These are phyloP conservation scores for Serendipita sp. DNA, from an alignment of 768 basidiomycete genomes.

Conservation along the genomic window DNA sequence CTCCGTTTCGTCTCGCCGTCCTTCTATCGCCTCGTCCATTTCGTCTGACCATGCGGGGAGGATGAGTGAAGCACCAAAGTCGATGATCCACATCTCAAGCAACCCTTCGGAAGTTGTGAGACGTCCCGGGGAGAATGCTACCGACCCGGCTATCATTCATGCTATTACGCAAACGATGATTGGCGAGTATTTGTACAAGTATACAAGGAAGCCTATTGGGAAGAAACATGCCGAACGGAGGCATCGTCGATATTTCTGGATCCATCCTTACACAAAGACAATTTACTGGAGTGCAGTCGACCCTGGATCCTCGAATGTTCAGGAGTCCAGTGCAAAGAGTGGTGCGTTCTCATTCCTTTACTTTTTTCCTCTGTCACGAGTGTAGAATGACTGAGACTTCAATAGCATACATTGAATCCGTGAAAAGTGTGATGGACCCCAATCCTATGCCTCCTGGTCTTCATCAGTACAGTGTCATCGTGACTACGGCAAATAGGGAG, in stretches of 20 bases:
- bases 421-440: conserved; percentile 81
- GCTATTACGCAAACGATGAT: conserved; percentile 99
- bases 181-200: conserved; percentile 96
- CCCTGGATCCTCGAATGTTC: conserved; percentile 74
- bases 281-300: conserved; percentile 94
- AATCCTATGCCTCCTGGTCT: conserved; percentile 94
- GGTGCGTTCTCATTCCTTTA: conserved; percentile 40
- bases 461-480: conserved; percentile 81
- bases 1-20: conserved; percentile 42
- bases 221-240: conserved; percentile 81
- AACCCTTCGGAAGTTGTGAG: neutral
- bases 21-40: conserved; percentile 58
- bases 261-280: conserved; percentile 98
- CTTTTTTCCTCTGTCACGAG: too few relatives aligned
- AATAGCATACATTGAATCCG: conserved; percentile 82
- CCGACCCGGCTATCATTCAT: conserved; percentile 84
- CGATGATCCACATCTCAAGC: neutral
- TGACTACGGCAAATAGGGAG: conserved; percentile 85
- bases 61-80: conserved; percentile 12
- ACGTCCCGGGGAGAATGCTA: conserved; percentile 26
- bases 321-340: conserved; percentile 91
- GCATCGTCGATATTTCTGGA: conserved; percentile 97
- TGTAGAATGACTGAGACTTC: conserved; percentile 10
- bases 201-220: conserved; percentile 77
- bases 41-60: conserved; percentile 13